Base-by-base conservation (phyloP, 768 basidiomycete species). In the Mycena leptocephala region DNA sequence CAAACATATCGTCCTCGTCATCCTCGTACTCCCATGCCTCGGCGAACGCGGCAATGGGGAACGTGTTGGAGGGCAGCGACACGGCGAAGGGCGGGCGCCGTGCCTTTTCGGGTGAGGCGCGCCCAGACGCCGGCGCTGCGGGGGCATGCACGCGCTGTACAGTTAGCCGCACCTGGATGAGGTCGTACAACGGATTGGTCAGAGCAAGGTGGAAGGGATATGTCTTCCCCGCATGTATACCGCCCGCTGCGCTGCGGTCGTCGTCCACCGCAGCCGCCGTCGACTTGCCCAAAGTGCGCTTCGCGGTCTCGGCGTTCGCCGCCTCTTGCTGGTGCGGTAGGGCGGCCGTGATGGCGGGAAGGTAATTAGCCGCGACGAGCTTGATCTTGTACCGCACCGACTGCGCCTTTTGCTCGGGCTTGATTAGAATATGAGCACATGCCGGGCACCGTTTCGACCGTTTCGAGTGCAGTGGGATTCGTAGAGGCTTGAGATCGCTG, bases 1-100 rank as follows among this genome's bases (percentile, higher is more conserved):
- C 92, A 79, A 94, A 94, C 95, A 96, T 95, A 55, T 96, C 97
- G 73, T 97, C 97, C 72, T 98, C 97, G 73, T 97, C 97, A 68
- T 98, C 98, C 37, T 98, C 98, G 76, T 97, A 98, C 83, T 99
- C 97, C 98, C 98, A 99, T 39, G 96, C 96, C 82, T 99, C 98
- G 22, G 96, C 96, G 81, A 95, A 97, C 3, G 98, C 95, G 18
- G 95, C 93, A 59, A 99, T 92, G 7, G 95, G 88, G 82, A 99
- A 98, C 11, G 93, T 86, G 0, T 91, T 87, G 14, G 92, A 93
- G 0, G 96, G 97, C 3, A 99, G 86, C 13, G 94, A 93, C 7
- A 98, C 89, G 1, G 93, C 94, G 81, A 95, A 98, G 2, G 95
- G 93, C 53, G 93, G 92, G 6, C 93, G 90, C 16, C 90, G 90